A percentile compares a stretch with the other conserved stretches of the same genome.
phyloP scores from a whole-genome alignment of 2,329 filamentous ascomycete genomes.

The Aspergillus ibericus region DNA sequence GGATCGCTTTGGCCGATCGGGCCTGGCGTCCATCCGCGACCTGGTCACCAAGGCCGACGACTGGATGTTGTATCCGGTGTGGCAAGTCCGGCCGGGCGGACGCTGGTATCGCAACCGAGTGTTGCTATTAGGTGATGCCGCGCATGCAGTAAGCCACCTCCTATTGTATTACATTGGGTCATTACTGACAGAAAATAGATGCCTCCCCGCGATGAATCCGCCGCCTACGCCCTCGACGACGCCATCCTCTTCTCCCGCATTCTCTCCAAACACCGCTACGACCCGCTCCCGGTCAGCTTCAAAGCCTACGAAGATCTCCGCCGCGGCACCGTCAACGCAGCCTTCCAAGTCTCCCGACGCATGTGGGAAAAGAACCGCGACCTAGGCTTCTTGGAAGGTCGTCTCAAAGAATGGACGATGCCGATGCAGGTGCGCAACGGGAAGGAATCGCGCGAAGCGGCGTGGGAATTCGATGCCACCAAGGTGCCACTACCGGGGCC shows the following conservation, averaged over 20 bases:
- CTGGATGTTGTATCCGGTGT: slow-evolving; percentile 49
- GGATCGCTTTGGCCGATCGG: slow-evolving; percentile 36
- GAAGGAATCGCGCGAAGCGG: slow-evolving; percentile 29
- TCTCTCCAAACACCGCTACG: slow-evolving; percentile 34
- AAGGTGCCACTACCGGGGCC: slow-evolving; percentile 32
- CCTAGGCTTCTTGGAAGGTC: slow-evolving; percentile 35
- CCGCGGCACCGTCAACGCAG: slow-evolving; percentile 38
- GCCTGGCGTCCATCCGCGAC: slow-evolving; percentile 39
- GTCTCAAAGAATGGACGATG: slow-evolving; percentile 42
- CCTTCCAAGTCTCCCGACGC: slow-evolving; percentile 41
- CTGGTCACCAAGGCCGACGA: slow-evolving; percentile 36
- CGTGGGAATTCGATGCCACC: slow-evolving; percentile 40
- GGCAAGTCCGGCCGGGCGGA: slow-evolving; percentile 40
- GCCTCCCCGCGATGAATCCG: slow-evolving; percentile 50
- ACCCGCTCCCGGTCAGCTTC: slow-evolving; percentile 36
- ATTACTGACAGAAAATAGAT: slow-evolving; percentile 34
- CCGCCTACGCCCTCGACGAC: slow-evolving; percentile 48
- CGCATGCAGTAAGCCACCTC: slow-evolving; percentile 43
- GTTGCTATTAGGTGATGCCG: slow-evolving; percentile 49
- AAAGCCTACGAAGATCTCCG: slow-evolving; percentile 41
- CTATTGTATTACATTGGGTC: no score
- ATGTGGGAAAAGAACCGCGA: slow-evolving; percentile 44
- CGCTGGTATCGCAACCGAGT: slow-evolving; percentile 43
- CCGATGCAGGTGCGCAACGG: slow-evolving; percentile 30
- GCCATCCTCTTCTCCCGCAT: slow-evolving; percentile 45